Base-by-base conservation (phyloP, 176 grass and related monocot genomes). In the Avena eriantha region DNA sequence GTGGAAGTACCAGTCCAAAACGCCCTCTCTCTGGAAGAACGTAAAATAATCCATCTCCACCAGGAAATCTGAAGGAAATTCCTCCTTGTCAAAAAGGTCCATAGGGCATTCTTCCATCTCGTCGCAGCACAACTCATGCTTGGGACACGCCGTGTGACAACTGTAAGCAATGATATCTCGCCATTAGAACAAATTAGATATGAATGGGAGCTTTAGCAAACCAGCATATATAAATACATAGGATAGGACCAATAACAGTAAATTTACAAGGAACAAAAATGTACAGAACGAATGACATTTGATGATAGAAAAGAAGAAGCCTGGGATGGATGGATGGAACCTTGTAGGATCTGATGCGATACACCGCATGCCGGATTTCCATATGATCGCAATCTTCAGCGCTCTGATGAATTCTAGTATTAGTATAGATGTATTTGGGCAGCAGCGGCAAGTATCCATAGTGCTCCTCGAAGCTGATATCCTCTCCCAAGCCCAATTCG, bases 271-370 rank as follows among this genome's bases (percentile, higher is more conserved):
- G 43, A n/a, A n/a, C n/a, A n/a, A n/a, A n/a, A n/a, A 75, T 75
- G 13, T 50, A 51, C 14, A 51, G 23, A 50, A 10, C 51, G 72
- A 75, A 51, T 16, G 24, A 2, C 7, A 31, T 75, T 75, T 10
- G 46, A 18, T 31, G 46, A 26, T 15, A 3, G 12, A 49, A 74
- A 74, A 48, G 16, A 22, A 74, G 45, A 75, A 49, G 47, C 46
- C 51, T 75, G 14, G 72, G 50, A 29, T 31, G 72, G 45, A 49
- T 23, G 19, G 24, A 64, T 65, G 31, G 6, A 73, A 78, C 83
- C 73, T 85, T 85, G 73, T 35, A 85, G 50, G 73, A 49, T 85
- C 12, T 77, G 46, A 85, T 39, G 73, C 83, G 59, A 67, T 77
- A 67, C 8, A 76, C 21, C 0, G 73, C 59, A 17, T 85, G 83